A percentile compares a stretch with the other conserved stretches of the same genome.
phyloP scores from a whole-genome alignment of 139 green algal species.

The Helicosporidium sp. region DNA sequence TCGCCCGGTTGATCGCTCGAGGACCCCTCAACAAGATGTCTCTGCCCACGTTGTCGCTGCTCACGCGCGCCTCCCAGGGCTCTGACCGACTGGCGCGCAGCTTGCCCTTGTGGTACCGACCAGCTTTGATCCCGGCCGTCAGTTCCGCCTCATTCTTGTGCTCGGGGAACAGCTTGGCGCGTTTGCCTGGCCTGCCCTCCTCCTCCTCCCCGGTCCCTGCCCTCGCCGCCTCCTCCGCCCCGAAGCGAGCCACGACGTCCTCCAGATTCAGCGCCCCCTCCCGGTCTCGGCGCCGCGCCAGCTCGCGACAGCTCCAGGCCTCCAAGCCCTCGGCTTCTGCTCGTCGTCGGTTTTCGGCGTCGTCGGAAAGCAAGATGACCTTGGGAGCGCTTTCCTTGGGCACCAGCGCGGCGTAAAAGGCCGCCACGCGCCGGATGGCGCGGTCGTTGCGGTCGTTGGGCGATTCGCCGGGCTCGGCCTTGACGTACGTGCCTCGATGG shows the following conservation, averaged over 20 bases:
- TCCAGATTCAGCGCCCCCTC: no score
- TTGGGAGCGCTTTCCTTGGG: neutral
- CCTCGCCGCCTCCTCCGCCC: conserved; percentile 1
- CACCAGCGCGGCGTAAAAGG: conserved; percentile 45
- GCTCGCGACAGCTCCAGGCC: conserved; percentile 37
- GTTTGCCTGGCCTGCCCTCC: conserved; percentile 26
- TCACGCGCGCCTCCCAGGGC: conserved; percentile 56
- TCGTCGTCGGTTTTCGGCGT: conserved; percentile 55
- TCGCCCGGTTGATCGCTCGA: conserved; percentile 59
- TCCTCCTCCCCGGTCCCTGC: conserved; percentile 4
- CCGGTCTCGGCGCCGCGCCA: no score
- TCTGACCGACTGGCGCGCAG: conserved; percentile 56
- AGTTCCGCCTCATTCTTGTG: conserved; percentile 49
- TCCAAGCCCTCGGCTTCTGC: conserved; percentile 38
- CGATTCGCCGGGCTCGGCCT: conserved; percentile 42
- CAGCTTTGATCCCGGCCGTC: conserved; percentile 52
- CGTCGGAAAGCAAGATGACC: conserved; percentile 64
- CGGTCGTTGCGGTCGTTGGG: conserved; percentile 96
- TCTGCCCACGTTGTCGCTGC: conserved; percentile 32
- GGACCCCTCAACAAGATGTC: conserved; percentile 58
- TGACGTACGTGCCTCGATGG: conserved; percentile 66
- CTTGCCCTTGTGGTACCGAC: conserved; percentile 51
- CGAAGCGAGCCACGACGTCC: conserved; percentile 41
- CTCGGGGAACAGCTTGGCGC: conserved; percentile 51
- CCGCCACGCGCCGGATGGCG: conserved; percentile 67